These are phyloP conservation scores for Apocynum venetum DNA, from an alignment of 257 asterid species.

Conservation along the genomic window DNA sequence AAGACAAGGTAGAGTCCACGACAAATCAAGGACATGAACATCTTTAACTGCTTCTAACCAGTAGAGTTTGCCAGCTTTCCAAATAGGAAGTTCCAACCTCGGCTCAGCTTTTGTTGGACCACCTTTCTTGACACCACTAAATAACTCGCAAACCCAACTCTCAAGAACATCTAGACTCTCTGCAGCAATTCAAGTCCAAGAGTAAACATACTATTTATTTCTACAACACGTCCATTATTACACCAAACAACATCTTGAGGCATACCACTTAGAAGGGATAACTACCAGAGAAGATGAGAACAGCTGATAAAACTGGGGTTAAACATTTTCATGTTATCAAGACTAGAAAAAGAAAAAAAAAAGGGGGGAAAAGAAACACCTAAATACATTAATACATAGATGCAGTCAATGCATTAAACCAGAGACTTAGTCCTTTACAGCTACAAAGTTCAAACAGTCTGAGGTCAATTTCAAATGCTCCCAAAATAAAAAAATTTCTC, in stretches of 20 bases:
- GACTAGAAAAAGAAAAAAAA: not conserved
- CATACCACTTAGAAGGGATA: not conserved
- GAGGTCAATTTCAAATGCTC: not conserved
- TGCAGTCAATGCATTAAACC: not conserved
- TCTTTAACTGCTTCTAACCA: slow-evolving; percentile 92
- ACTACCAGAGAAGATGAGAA: not conserved
- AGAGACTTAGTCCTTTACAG: not conserved
- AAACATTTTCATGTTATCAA: not conserved
- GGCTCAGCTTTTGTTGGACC: slow-evolving; percentile 41
- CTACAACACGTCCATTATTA: not conserved
- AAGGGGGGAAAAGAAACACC: not conserved
- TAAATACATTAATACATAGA: not conserved
- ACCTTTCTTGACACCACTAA: slow-evolving; percentile 70
- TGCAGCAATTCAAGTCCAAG: slow-evolving; percentile 38
- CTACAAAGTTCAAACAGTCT: not conserved
- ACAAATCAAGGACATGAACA: slow-evolving; percentile 81
- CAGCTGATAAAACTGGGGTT: not conserved
- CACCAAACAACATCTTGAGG: not conserved
- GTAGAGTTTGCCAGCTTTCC: slow-evolving; percentile 81
- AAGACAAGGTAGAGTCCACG: slow-evolving; percentile 91
- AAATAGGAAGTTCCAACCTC: slow-evolving; percentile 55
- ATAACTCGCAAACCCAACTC: slow-evolving; percentile 82
- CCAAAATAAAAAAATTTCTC: not conserved
- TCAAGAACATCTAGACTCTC: slow-evolving; percentile 84
- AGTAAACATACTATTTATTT: not conserved